Evolutionary conservation across 768 basidiomycete species (phyloP), one percentile per base, ranked within the genome.

Genomic region (Clathrus columnatus): DNA sequence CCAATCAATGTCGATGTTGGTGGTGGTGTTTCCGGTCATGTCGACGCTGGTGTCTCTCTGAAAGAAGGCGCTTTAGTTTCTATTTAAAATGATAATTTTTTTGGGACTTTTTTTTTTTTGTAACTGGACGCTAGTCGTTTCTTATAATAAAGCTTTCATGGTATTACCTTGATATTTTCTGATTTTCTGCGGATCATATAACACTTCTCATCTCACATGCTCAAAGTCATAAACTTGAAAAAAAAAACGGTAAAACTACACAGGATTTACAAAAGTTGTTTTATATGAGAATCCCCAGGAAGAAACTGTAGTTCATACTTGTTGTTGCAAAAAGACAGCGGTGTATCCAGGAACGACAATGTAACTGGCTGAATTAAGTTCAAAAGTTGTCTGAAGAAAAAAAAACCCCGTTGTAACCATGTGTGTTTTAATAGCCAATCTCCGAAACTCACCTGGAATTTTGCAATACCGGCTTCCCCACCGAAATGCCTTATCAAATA

Each of bases 401-500:
- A 48, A 23, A 20, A 8, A 14, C 24, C 11, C 23, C 27, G 10
- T 46, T 50, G 7, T 26, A 18, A 17, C 11, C 21, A 48, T 21
- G 48, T 32, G 2, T 0, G 0, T 24, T 18, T 24, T 20, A 26
- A 32, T 5, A 26, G 20, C 17, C 4, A 11, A 52, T 6, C 27
- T 32, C 26, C 30, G 24, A 10, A 49, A 50, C 54, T 26, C 47
- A 76, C 77, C 74, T 80, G 77, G 72, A 73, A 81, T 67, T 79
- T 79, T 16, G 78, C 78, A 16, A 76, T 59, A 5, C 79, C 79
- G 6, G 78, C 73, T 23, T 62, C 68, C 48, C 78, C 79, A 59
- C 79, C 79, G 60, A 80, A 81, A 64, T 81, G 79, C n/a, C 78
- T 72, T 23, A 79, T 45, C 61, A 79, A 75, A 64, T 81, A 81